Base-by-base conservation (phyloP, 306 rosid genomes). In the Canavalia ensiformis region DNA sequence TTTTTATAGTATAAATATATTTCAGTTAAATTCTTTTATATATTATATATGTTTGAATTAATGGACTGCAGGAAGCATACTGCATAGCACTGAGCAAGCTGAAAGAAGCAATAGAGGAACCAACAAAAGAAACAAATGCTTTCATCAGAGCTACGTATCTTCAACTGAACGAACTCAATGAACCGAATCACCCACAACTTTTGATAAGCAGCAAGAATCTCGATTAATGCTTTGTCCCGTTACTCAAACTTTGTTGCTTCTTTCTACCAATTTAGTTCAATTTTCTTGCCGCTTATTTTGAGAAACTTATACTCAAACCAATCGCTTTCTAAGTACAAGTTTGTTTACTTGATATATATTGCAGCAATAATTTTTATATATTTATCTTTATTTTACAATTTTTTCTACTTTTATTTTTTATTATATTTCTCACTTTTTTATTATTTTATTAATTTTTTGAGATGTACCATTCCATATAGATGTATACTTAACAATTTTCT, bases 81-180 rank as follows among this genome's bases (percentile, higher is more conserved):
- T 82, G 81, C 81, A 67, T 72, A 76, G 88, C 88, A 44, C 52
- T 85, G 75, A 51, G 57, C 31, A 73, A 82, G 75, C 86, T 85
- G 9, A 77, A 78, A 56, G 88, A 82, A 72, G 86, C 83, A 8
- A 85, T 82, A 10, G 86, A 82, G 68, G 86, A 77, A 73, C 88
- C 86, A 42, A 56, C 80, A 28, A 85, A 69, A 67, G 86, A 85
- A 59, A 76, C 88, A 62, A 73, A 67, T 41, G 75, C 81, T 57
- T 85, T 85, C 71, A 49, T 85, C 55, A 78, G 69, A 67, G 78
- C 84, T 0, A 73, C 78, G 4, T 73, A 77, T 35, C 41, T 51
- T 73, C 78, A 77, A 59, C 75, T 85, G 59, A 73, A 85, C 39
- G 86, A 77, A 35, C 86, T 85, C 5, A 30, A 6, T 31, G 83